Conservation (phyloP, 2,329 filamentous ascomycete genomes). For the Fusarium odoratissimum region DNA sequence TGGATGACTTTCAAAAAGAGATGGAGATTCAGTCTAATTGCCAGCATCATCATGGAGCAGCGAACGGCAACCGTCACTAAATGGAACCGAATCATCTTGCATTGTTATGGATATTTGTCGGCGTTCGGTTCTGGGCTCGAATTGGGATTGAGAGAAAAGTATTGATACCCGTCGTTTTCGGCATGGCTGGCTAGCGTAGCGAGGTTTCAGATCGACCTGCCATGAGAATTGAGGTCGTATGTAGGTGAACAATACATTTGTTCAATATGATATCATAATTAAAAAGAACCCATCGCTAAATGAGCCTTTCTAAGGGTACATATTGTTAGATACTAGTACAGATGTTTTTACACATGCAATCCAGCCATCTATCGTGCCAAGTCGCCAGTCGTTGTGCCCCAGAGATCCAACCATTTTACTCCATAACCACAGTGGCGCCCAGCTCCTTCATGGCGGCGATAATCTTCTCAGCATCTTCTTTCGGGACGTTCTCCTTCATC, state of each 20-base stretch:
- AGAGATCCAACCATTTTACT: constrained; percentile 65
- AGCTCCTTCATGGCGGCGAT: constrained; percentile 93
- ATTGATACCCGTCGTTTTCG: constrained; percentile 47
- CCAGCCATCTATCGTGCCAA: constrained; percentile 50
- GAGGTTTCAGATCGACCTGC: constrained; percentile 7
- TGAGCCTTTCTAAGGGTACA: constrained; percentile 38
- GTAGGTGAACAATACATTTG: not conserved
- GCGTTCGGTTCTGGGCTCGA: constrained; percentile 44
- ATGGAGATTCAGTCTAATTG: constrained; percentile 55
- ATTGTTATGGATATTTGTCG: constrained; percentile 32
- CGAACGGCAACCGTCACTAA: constrained; percentile 48
- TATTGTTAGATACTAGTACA: constrained; percentile 54
- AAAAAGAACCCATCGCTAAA: constrained; percentile 29
- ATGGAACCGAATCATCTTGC: constrained; percentile 2
- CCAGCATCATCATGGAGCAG: constrained; percentile 49
- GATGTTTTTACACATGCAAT: constrained; percentile 54
- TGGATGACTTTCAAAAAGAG: constrained; percentile 58
- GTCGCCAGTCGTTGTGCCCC: constrained; percentile 36
- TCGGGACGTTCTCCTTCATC: constrained; percentile 98
- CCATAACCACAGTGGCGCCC: constrained; percentile 89
- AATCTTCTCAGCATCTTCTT: constrained; percentile 99
- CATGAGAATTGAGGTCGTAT: not conserved
- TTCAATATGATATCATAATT: constrained; percentile 30
- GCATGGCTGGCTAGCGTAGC: constrained; percentile 17
- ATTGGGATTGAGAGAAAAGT: constrained; percentile 34